Evolutionary conservation across 2,329 filamentous ascomycete species (phyloP).

Genomic region (Fusarium illudens): DNA sequence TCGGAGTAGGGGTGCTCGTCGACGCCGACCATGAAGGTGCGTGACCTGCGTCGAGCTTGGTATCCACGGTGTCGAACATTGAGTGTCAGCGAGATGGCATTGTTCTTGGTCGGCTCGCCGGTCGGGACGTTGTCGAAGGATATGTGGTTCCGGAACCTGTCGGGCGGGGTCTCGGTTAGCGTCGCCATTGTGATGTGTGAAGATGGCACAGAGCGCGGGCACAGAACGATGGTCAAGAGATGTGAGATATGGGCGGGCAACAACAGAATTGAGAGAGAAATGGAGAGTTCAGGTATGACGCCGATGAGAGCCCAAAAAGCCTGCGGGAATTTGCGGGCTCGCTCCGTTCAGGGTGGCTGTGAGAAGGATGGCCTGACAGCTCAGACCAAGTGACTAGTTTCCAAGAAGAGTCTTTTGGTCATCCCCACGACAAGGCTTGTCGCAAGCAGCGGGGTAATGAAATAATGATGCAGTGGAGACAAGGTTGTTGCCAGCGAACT

Average conservation of each 20-base stretch:
- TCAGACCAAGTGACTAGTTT: slow-evolving; percentile 37
- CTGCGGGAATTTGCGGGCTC: slow-evolving; percentile 42
- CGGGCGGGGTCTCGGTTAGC: slow-evolving; percentile 53
- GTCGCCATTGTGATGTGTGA: slow-evolving; percentile 48
- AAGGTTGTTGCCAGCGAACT: slow-evolving; percentile 28
- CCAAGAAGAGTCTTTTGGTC: slow-evolving; percentile 28
- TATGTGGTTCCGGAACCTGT: slow-evolving; percentile 67
- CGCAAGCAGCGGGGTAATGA: slow-evolving; percentile 42
- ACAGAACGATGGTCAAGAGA: slow-evolving; percentile 19
- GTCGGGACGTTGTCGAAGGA: slow-evolving; percentile 68
- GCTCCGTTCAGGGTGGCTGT: slow-evolving; percentile 35
- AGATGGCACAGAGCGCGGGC: slow-evolving; percentile 20
- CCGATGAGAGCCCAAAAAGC: slow-evolving; percentile 8
- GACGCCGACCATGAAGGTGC: slow-evolving; percentile 89
- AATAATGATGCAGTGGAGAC: slow-evolving; percentile 36
- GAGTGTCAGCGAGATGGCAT: slow-evolving; percentile 76
- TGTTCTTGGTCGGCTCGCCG: slow-evolving; percentile 67
- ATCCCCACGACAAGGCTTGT: slow-evolving; percentile 41
- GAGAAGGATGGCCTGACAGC: slow-evolving; percentile 42
- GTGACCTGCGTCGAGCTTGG: slow-evolving; percentile 78
- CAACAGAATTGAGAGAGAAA: background rate
- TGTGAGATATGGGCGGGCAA: background rate
- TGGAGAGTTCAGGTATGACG: slow-evolving; percentile 12
- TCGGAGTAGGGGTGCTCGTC: slow-evolving; percentile 93
- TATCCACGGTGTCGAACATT: slow-evolving; percentile 89